Conservation (phyloP, 108 stramenopile species). For the Cyclotella cryptica region DNA sequence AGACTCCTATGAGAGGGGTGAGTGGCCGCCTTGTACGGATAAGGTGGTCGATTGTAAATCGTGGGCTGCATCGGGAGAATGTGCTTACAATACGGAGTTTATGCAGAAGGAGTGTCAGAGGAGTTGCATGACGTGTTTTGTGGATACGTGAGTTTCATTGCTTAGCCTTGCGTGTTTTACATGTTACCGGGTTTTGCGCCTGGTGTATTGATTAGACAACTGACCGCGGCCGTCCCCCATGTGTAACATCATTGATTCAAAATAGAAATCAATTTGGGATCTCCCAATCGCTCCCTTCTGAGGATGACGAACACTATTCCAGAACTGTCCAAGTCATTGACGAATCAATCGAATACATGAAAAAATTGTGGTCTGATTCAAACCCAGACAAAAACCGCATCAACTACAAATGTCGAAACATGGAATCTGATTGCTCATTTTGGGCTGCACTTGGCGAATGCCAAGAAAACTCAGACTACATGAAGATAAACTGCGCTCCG, state of each 20-base stretch:
- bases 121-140: slow-evolving; percentile 47
- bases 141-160: slow-evolving; percentile 35
- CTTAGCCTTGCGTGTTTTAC: background rate
- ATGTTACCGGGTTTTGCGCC: background rate
- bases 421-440: slow-evolving; percentile 54
- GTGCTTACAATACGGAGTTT: slow-evolving; percentile 44
- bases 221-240: background rate
- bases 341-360: slow-evolving; percentile 40
- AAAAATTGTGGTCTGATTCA: slow-evolving; percentile 20
- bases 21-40: slow-evolving; percentile 20
- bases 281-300: slow-evolving; percentile 20
- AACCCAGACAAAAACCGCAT: slow-evolving; percentile 22
- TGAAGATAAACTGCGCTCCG: slow-evolving; percentile 69
- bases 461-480: slow-evolving; percentile 55
- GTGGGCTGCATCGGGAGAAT: slow-evolving; percentile 45
- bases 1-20: background rate
- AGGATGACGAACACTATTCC: slow-evolving; percentile 12
- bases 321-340: slow-evolving; percentile 20
- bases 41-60: slow-evolving; percentile 18
- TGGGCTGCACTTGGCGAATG: slow-evolving; percentile 72
- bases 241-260: background rate
- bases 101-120: slow-evolving; percentile 45
- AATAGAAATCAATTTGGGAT: slow-evolving; percentile 43
- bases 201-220: too few relatives aligned
- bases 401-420: slow-evolving; percentile 58